Percentiles rank a stretch among this genome's conserved stretches.
These are phyloP conservation scores for Paecilomyces dactylethromorphus DNA, from an alignment of 2,329 filamentous ascomycete genomes.

Conservation along the genomic window DNA sequence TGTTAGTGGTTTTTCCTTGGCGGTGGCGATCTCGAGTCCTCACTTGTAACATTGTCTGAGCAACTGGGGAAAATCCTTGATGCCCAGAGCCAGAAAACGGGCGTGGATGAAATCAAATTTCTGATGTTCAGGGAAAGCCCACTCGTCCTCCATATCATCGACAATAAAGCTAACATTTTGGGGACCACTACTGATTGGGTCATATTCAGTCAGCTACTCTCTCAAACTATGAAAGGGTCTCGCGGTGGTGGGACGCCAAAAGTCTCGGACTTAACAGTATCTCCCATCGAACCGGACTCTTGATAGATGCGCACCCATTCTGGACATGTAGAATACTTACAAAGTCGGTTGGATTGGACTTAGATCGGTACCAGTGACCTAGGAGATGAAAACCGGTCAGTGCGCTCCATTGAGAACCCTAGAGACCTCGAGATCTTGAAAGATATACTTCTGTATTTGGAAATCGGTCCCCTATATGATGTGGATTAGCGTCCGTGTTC, in stretches of 20 bases:
- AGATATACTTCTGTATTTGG: background rate
- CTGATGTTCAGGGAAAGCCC: slow-evolving; percentile 46
- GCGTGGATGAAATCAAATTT: slow-evolving; percentile 55
- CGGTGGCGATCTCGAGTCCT: background rate
- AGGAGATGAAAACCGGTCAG: background rate
- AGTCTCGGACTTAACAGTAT: too few relatives aligned
- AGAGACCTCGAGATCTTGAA: background rate
- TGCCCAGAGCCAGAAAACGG: slow-evolving; percentile 50
- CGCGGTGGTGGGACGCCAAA: background rate
- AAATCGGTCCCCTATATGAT: background rate
- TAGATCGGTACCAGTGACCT: slow-evolving; percentile 1
- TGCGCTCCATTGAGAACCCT: background rate
- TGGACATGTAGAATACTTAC: background rate
- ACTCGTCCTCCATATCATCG: slow-evolving; percentile 51
- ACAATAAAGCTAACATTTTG: slow-evolving; percentile 51
- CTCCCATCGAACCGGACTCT: background rate
- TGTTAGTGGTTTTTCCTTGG: slow-evolving; percentile 34
- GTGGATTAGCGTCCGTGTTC: background rate
- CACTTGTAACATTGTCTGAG: slow-evolving; percentile 32
- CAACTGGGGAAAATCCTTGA: slow-evolving; percentile 49
- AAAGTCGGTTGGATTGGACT: slow-evolving; percentile 2
- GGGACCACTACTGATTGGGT: slow-evolving; percentile 32
- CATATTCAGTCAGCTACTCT: background rate
- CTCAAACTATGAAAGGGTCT: background rate
- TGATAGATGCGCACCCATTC: background rate